Base-by-base conservation (phyloP, 1,284 basidiomycete genomes). In the Malassezia psittaci region DNA sequence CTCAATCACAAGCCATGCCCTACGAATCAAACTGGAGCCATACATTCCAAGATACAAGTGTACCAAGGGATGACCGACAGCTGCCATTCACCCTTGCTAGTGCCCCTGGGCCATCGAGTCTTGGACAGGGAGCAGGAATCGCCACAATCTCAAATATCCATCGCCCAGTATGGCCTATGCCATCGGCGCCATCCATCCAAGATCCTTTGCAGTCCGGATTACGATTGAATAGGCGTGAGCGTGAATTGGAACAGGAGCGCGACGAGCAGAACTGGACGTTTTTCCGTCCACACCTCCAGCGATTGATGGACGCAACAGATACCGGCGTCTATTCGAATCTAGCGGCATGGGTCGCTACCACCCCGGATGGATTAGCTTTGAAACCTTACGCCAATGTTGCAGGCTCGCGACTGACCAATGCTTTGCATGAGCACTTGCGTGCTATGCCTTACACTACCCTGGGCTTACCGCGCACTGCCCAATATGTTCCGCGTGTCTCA, bases 251-350 rank as follows among this genome's bases (percentile, higher is more conserved):
- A 50, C 54, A 60, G 44, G 66, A 68, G 52, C 63, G 54, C 42
- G 55, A 63, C 36, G 66, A 68, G 44, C 40, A 42, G 11, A 65
- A 68, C 43, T 68, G 66, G 66, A 68, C 64, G 35, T 63, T 65
- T 48, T 63, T 57, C 52, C 64, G 66, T 21, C 66, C 66, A 16
- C 57, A 61, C 15, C 49, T 68, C 24, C 44, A 47, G 13, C 61
- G 66, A 6, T 44, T 66, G 34, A 59, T 68, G 4, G 64, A 60
- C 45, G 43, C 56, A 16, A 53, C 61, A 13, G 66, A 68, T 54
- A 47, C 65, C 1, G 66, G 62, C 1, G 18, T 51, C 47, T 59
- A 54, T 35, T 38, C 44, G 5, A 51, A 32, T 47, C 16, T 59
- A 24, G 48, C 52, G 6, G 57, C 57, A 5, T 59, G 43, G 48